Percentiles rank a stretch among this genome's conserved stretches.
These are phyloP conservation scores for Cystofilobasidium bisporidii DNA, from an alignment of 768 basidiomycete genomes.

Conservation along the genomic window DNA sequence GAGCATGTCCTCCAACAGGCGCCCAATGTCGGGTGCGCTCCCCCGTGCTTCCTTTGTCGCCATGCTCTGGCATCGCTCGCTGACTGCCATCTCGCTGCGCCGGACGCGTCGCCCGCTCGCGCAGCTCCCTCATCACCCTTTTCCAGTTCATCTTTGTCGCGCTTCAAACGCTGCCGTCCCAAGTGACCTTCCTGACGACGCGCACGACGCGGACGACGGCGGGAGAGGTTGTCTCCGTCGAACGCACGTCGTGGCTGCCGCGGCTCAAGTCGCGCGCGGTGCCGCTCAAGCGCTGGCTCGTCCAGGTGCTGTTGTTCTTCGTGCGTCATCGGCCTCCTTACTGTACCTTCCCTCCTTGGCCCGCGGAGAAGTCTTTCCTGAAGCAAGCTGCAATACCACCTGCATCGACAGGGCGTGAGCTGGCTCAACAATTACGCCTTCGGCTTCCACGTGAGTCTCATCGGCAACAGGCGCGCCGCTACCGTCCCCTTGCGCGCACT, in stretches of 20 bases:
- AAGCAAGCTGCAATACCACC: no score
- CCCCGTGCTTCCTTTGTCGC: no score
- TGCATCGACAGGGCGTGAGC: background rate
- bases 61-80: no score
- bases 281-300: slow-evolving; percentile 56
- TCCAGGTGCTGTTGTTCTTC: slow-evolving; percentile 61
- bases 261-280: slow-evolving; percentile 57
- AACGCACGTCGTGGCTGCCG: slow-evolving; percentile 36
- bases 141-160: slow-evolving; percentile 74
- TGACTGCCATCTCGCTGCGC: no score
- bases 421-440: slow-evolving; percentile 70
- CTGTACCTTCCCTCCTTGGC: no score
- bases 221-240: slow-evolving; percentile 6
- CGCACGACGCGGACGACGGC: background rate
- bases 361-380: no score
- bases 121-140: slow-evolving; percentile 66
- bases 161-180: slow-evolving; percentile 55
- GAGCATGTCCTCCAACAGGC: slow-evolving; percentile 63
- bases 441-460: slow-evolving; percentile 38
- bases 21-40: slow-evolving; percentile 52
- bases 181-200: slow-evolving; percentile 44
- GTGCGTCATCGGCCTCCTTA: no score
- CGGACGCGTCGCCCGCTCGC: no score
- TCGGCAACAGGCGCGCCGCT: background rate
- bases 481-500: background rate